Base-by-base conservation (phyloP, 31 red algal genomes). In the Porphyra umbilicalis region DNA sequence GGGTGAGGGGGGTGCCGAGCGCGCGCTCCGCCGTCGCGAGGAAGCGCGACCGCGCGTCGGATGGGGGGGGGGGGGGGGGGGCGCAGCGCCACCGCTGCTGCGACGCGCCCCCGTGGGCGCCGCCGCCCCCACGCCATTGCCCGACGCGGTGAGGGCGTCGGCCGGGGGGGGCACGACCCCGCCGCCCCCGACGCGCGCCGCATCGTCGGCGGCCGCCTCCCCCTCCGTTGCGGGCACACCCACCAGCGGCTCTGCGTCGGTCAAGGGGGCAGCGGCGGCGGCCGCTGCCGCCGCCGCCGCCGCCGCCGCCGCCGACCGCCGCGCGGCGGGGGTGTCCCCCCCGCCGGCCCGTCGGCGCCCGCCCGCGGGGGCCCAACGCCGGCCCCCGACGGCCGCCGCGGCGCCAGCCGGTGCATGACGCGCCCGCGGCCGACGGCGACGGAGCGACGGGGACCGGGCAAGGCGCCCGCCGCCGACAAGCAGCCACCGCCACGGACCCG, bases 1-100 rank as follows among this genome's bases (percentile, higher is more conserved):
- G 96, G 9, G 89, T 81, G 36, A 39, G 77, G 38, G 35, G 36
- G 77, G 38, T 79, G 9, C 77, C 77, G 25, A 79, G 57, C 57
- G 57, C 57, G 14, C 57, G 57, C 57, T 71, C 57, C 57, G 57
- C 57, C 4, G 16, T 1, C 25, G 57, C 57, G 13, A 7, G 1
- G 25, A 71, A 29, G 25, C 57, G 0, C 0, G 25, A 18, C 57
- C 25, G 57, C 25, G 25, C 57, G 8, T 2, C 57, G 25, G 57
- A 1, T 29, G 14, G 57, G 20, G 57, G 7, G 3, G 16, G 3
- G 4, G 57, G 57, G 25, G 57, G 4, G 4, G 57, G 57, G 11
- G 0, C 13, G 25, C 0, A 4, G 20, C 25, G 16, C 57, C 57
- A 25, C 30, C 30, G 57, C 3, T 71, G 57, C 7, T 16, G 20